phyloP scores from a whole-genome alignment of 164 flowering plant species.

The Chloranthus sessilifolius region DNA sequence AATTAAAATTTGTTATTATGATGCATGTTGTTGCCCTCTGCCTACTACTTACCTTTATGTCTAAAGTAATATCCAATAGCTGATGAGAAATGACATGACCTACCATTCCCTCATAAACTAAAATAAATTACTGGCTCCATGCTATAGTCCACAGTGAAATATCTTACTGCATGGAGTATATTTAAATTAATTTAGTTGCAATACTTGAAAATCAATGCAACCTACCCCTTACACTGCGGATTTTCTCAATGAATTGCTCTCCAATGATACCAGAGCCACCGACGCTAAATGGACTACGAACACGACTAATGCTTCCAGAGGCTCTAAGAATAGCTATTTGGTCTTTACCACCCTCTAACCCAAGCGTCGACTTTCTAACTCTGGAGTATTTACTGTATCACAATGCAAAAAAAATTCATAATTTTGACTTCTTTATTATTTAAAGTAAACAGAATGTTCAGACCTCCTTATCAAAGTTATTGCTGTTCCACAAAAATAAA shows the following conservation, averaged over 20 bases:
- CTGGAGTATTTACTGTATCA: slow-evolving; percentile 66
- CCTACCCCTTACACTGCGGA: slow-evolving; percentile 52
- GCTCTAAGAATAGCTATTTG: slow-evolving; percentile 86
- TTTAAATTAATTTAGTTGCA: neutral
- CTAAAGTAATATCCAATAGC: too few species aligned
- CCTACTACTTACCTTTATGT: too few species aligned
- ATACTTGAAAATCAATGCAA: slow-evolving; percentile 3
- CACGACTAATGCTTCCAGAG: slow-evolving; percentile 86
- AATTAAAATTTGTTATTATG: too few species aligned
- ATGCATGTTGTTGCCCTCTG: too few species aligned
- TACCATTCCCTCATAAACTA: too few species aligned
- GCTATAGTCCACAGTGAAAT: neutral
- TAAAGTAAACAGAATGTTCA: too few species aligned
- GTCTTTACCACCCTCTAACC: slow-evolving; percentile 69
- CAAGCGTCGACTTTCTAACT: slow-evolving; percentile 85
- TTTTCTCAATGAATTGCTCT: slow-evolving; percentile 72
- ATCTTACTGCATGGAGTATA: neutral
- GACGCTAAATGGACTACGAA: slow-evolving; percentile 50
- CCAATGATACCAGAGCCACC: slow-evolving; percentile 59
- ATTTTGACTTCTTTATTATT: too few species aligned
- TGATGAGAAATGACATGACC: too few species aligned
- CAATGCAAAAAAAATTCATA: slow-evolving; percentile 3
- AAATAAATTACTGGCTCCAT: neutral
- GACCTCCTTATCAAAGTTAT: too few species aligned
- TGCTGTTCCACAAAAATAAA: neutral